Percentiles rank a stretch among this genome's conserved stretches.
Conservation (phyloP, 352 stramenopile genomes). For the Globisporangium radiosum region DNA sequence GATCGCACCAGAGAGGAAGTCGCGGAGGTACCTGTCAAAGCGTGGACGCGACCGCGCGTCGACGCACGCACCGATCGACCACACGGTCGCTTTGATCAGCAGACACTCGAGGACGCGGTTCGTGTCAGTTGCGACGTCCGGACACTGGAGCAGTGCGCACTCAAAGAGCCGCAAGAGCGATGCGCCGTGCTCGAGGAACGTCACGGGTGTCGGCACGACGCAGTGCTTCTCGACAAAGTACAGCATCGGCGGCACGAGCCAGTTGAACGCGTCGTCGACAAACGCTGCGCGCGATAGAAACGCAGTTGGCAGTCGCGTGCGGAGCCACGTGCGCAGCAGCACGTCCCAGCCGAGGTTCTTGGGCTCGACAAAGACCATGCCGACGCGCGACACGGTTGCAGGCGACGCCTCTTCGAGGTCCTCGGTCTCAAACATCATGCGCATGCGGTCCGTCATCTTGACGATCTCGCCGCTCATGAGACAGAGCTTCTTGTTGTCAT, state of each 20-base stretch:
- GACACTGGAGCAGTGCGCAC: slow-evolving; percentile 55
- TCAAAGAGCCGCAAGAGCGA: slow-evolving; percentile 78
- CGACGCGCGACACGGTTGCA: slow-evolving; percentile 89
- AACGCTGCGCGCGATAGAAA: slow-evolving; percentile 32
- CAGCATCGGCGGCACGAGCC: slow-evolving; percentile 86
- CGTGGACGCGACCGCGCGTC: slow-evolving; percentile 72
- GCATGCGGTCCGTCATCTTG: slow-evolving; percentile 92
- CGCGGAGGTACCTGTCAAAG: slow-evolving; percentile 83
- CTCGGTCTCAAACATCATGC: slow-evolving; percentile 95
- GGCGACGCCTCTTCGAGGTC: slow-evolving; percentile 85
- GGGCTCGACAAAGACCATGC: slow-evolving; percentile 92
- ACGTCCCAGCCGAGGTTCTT: slow-evolving; percentile 90
- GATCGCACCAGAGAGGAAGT: slow-evolving; percentile 49
- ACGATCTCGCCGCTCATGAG: slow-evolving; percentile 94
- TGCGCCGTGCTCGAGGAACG: slow-evolving; percentile 87
- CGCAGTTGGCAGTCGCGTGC: slow-evolving; percentile 32
- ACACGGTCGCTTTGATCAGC: slow-evolving; percentile 84
- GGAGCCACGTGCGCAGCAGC: slow-evolving; percentile 83
- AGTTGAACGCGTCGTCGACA: slow-evolving; percentile 80
- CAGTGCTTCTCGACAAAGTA: slow-evolving; percentile 92
- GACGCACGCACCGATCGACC: slow-evolving; percentile 90
- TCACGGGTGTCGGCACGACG: slow-evolving; percentile 78
- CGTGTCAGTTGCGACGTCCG: slow-evolving; percentile 58
- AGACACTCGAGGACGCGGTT: slow-evolving; percentile 79
- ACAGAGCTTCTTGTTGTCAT: slow-evolving; percentile 93